Percentiles rank a stretch among this genome's conserved stretches.
phyloP scores from a whole-genome alignment of 768 basidiomycete genomes.

The Inosperma sp. region DNA sequence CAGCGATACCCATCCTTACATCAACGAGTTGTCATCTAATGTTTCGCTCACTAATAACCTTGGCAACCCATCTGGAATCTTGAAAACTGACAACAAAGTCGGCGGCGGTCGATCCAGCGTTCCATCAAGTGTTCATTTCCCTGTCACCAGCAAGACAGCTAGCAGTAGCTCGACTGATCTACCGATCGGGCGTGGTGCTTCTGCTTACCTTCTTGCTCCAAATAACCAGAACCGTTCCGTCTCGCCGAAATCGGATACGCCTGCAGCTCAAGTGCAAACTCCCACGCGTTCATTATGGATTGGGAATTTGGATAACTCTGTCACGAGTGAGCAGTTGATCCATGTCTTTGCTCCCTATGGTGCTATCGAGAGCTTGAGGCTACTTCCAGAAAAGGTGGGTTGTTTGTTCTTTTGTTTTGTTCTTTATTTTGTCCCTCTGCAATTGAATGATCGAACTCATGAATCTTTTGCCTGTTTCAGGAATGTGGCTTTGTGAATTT shows the following conservation, averaged over 20 bases:
- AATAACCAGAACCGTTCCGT: slow-evolving; percentile 67
- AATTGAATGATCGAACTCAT: background rate
- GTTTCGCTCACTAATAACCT: slow-evolving; percentile 36
- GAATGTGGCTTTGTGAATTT: slow-evolving; percentile 99
- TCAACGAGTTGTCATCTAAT: slow-evolving; percentile 50
- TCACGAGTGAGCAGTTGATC: slow-evolving; percentile 91
- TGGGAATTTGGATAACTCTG: slow-evolving; percentile 92
- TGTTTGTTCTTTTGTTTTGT: slow-evolving; percentile 3
- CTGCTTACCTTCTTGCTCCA: slow-evolving; percentile 67
- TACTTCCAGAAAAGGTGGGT: slow-evolving; percentile 92
- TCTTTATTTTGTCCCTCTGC: slow-evolving; percentile 1
- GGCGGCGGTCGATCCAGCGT: slow-evolving; percentile 40
- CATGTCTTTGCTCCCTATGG: slow-evolving; percentile 96
- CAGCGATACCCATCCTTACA: slow-evolving; percentile 53
- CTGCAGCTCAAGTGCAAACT: slow-evolving; percentile 75
- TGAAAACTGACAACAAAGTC: slow-evolving; percentile 57
- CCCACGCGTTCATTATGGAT: slow-evolving; percentile 98
- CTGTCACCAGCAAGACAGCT: slow-evolving; percentile 43
- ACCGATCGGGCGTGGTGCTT: slow-evolving; percentile 46
- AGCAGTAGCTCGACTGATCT: slow-evolving; percentile 28
- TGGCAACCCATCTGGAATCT: slow-evolving; percentile 45
- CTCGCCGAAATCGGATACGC: slow-evolving; percentile 75
- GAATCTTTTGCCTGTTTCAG: slow-evolving; percentile 39
- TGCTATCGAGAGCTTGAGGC: slow-evolving; percentile 89
- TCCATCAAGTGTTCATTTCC: slow-evolving; percentile 63